Conservation (phyloP, 306 rosid species). For the Ceratonia siliqua region DNA sequence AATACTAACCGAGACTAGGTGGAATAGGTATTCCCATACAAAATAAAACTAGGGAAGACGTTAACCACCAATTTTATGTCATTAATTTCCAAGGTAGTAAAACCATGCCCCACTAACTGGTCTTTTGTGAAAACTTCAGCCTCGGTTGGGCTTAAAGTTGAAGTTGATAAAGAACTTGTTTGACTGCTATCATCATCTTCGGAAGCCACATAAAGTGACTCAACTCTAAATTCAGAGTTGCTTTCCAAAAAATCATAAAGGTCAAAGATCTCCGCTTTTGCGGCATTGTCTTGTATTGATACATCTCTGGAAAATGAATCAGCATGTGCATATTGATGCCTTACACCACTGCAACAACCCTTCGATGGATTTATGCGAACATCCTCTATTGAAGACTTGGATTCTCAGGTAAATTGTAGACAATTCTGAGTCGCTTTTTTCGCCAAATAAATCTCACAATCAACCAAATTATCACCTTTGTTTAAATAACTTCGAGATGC, state of each 20-base stretch:
- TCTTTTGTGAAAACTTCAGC: constrained; percentile 41
- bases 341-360: constrained; percentile 9
- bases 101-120: constrained; percentile 29
- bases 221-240: constrained; percentile 44
- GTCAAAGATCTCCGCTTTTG: constrained; percentile 30
- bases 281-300: constrained; percentile 33
- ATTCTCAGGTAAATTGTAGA: constrained; percentile 31
- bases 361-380: constrained; percentile 25
- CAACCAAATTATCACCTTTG: too few relatives aligned
- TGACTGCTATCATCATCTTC: constrained; percentile 32
- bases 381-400: constrained; percentile 24
- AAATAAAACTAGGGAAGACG: constrained; percentile 54
- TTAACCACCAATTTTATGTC: constrained; percentile 33
- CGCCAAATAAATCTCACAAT: too few relatives aligned
- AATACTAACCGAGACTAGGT: constrained; percentile 49
- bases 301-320: constrained; percentile 14
- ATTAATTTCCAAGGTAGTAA: constrained; percentile 45
- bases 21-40: constrained; percentile 43
- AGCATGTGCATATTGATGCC: not conserved
- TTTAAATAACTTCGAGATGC: too few relatives aligned
- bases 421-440: too few relatives aligned
- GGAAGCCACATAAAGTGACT: constrained; percentile 27
- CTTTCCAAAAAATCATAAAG: constrained; percentile 24
- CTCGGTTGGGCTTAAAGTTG: constrained; percentile 31
- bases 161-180: constrained; percentile 38